These are phyloP conservation scores for Komagataella kurtzmanii DNA, from an alignment of 805 yeast species.

Conservation along the genomic window DNA sequence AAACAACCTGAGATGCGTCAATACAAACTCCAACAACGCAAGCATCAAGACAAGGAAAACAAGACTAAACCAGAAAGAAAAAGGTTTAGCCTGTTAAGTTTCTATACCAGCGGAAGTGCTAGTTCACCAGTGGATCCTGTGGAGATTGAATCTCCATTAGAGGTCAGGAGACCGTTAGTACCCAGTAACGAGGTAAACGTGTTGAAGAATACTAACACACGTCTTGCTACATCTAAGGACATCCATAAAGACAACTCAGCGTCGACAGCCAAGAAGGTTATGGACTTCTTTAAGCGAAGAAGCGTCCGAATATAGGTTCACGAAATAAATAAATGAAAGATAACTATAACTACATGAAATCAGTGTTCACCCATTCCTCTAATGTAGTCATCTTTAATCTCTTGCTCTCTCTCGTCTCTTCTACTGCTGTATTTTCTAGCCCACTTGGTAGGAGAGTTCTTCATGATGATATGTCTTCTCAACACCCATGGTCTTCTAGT, in stretches of 20 bases:
- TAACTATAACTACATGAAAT: not conserved
- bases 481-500: constrained; percentile 22
- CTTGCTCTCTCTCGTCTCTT: constrained; percentile 17
- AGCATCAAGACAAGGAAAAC: constrained; percentile 5
- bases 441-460: constrained; percentile 24
- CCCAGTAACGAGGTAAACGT: constrained; percentile 19
- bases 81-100: constrained; percentile 24
- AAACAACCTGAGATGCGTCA: not conserved
- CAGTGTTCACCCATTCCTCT: constrained; percentile 18
- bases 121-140: not conserved
- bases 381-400: constrained; percentile 20
- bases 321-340: not conserved
- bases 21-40: constrained; percentile 4
- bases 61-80: constrained; percentile 16
- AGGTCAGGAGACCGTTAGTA: constrained; percentile 8
- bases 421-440: constrained; percentile 18
- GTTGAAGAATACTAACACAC: constrained; percentile 6
- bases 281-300: constrained; percentile 69
- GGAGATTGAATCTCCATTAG: not conserved
- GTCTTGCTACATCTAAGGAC: constrained; percentile 15
- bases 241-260: constrained; percentile 36
- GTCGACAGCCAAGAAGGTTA: constrained; percentile 65
- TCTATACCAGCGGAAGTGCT: constrained; percentile 15
- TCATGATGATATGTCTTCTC: constrained; percentile 24
- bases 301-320: constrained; percentile 21